Conservation (phyloP, 2,329 filamentous ascomycete genomes). For the Celoporthe dispersa region DNA sequence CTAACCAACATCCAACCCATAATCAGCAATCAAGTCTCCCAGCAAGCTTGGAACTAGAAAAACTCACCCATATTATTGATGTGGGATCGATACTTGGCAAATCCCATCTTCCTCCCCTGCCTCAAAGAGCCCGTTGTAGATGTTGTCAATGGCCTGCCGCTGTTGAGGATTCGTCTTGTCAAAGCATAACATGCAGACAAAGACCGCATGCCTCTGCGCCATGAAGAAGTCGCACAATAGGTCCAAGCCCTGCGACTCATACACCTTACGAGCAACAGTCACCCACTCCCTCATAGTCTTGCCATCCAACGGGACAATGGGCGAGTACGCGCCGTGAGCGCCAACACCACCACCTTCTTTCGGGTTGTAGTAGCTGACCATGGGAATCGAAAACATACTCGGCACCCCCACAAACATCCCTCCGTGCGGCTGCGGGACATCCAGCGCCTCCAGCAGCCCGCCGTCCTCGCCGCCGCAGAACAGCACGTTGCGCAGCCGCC, state of each 20-base stretch:
- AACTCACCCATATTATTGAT: conserved; percentile 46
- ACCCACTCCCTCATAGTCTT: conserved; percentile 48
- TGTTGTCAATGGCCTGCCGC: conserved; percentile 40
- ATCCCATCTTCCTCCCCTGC: conserved; percentile 42
- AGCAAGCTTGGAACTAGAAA: background rate
- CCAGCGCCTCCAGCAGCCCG: conserved; percentile 43
- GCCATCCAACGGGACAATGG: conserved; percentile 43
- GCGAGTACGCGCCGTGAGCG: conserved; percentile 44
- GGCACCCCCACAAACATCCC: conserved; percentile 43
- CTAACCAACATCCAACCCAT: conserved; percentile 30
- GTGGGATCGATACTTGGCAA: conserved; percentile 45
- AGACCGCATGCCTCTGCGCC: conserved; percentile 50
- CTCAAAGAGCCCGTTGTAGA: conserved; percentile 41
- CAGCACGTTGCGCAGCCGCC: conserved; percentile 42
- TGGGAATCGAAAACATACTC: conserved; percentile 42
- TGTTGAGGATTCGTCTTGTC: conserved; percentile 48
- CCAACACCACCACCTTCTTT: conserved; percentile 37
- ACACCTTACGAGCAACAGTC: conserved; percentile 45
- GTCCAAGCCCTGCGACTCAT: conserved; percentile 47
- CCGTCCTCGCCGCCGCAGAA: conserved; percentile 43
- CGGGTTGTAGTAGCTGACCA: conserved; percentile 43
- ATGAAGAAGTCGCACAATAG: conserved; percentile 54
- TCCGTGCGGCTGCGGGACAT: conserved; percentile 40
- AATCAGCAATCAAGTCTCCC: conserved; percentile 13
- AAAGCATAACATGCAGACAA: conserved; percentile 53